phyloP scores from a whole-genome alignment of 1,139 yeast genomes.

The Dujonia santamariae region DNA sequence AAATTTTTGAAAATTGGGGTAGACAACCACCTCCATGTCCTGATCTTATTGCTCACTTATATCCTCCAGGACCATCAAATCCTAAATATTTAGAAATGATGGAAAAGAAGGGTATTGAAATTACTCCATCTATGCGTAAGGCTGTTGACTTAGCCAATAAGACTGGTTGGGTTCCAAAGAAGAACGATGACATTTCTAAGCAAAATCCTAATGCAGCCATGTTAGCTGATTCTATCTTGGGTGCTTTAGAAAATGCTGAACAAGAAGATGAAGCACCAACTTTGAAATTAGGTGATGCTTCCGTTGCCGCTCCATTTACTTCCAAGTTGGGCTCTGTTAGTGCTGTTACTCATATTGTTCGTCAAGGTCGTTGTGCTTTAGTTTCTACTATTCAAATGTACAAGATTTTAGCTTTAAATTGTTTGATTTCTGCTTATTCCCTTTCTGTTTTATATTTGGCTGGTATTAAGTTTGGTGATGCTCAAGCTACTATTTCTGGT shows the following conservation, averaged over 20 bases:
- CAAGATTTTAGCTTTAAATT: constrained; percentile 93
- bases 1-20: constrained; percentile 75
- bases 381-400: constrained; percentile 99
- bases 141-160: constrained; percentile 53
- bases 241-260: constrained; percentile 66
- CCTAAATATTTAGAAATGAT: constrained; percentile 86
- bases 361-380: constrained; percentile 98
- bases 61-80: constrained; percentile 92
- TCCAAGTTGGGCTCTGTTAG: constrained; percentile 90
- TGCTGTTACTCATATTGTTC: constrained; percentile 87
- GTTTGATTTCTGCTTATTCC: constrained; percentile 95
- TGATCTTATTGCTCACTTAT: constrained; percentile 80
- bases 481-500: constrained; percentile 93
- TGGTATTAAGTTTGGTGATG: constrained; percentile 98
- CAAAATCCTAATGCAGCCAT: constrained; percentile 22
- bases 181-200: constrained; percentile 33
- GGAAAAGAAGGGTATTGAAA: constrained; percentile 75
- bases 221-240: constrained; percentile 72
- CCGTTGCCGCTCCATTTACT: constrained; percentile 99
- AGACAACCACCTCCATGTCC: constrained; percentile 89
- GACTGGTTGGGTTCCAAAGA: constrained; percentile 27
- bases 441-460: constrained; percentile 91
- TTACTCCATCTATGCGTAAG: constrained; percentile 63
- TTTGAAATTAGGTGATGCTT: constrained; percentile 95
- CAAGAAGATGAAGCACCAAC: constrained; percentile 87